Percentiles rank a stretch among this genome's conserved stretches.
phyloP scores from a whole-genome alignment of 768 basidiomycete species.

The Tubosaeta sp. region DNA sequence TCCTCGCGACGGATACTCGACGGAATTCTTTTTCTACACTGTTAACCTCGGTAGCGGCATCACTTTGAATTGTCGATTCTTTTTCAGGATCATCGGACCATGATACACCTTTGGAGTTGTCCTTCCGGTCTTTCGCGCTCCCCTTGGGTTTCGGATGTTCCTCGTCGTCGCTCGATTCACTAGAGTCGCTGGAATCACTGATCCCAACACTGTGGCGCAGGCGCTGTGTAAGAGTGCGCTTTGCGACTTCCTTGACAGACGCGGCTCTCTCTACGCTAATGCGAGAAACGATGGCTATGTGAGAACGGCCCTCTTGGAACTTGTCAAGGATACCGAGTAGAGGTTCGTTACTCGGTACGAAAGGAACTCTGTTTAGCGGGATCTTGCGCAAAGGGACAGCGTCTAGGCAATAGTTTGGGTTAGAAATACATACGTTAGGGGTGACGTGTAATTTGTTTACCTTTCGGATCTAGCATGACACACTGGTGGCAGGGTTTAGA shows the following conservation, averaged over 20 bases:
- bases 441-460: conserved; percentile 27
- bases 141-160: conserved; percentile 22
- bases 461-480: conserved; percentile 82
- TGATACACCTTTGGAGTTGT: conserved; percentile 25
- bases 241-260: conserved; percentile 82
- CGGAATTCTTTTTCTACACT: conserved; percentile 11
- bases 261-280: conserved; percentile 69
- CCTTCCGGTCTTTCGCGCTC: conserved; percentile 14
- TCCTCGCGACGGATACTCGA: conserved; percentile 10
- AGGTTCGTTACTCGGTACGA: conserved; percentile 82
- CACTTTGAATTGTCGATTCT: conserved; percentile 26
- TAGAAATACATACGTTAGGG: not conserved
- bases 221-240: conserved; percentile 74
- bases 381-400: conserved; percentile 79
- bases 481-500: conserved; percentile 36
- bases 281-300: conserved; percentile 87
- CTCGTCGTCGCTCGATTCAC: conserved; percentile 43
- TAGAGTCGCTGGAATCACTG: conserved; percentile 55
- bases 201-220: conserved; percentile 72
- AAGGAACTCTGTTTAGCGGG: conserved; percentile 81
- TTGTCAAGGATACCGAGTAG: conserved; percentile 80
- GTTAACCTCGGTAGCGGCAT: conserved; percentile 19
- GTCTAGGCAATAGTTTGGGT: conserved; percentile 40
- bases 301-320: conserved; percentile 87
- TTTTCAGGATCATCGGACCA: conserved; percentile 34